Evolutionary conservation across 371 early-diverging fungal species (phyloP).

Genomic region (Mortierella sp.): DNA sequence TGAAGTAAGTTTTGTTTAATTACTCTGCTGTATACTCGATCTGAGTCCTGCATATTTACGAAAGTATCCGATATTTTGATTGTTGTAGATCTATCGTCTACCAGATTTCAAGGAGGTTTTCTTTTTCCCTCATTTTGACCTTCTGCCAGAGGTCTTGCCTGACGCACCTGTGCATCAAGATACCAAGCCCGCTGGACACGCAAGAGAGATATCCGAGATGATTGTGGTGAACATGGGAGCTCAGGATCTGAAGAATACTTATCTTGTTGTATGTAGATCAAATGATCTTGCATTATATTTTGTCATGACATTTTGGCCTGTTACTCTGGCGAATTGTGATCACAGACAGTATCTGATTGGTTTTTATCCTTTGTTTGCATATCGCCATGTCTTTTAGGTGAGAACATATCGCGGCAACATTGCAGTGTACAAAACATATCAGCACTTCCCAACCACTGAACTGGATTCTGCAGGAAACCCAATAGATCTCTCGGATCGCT

Average conservation of each 20-base stretch:
- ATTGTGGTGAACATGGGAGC: constrained; percentile 76
- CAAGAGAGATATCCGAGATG: constrained; percentile 75
- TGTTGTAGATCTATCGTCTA: constrained; percentile 70
- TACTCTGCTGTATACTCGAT: too few relatives aligned
- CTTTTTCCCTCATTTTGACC: constrained; percentile 73
- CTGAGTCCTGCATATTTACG: neutral
- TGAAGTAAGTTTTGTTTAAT: constrained; percentile 57
- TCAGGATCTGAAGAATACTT: constrained; percentile 66
- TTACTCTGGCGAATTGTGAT: too few relatives aligned
- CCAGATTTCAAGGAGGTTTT: constrained; percentile 81
- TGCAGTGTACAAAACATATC: constrained; percentile 78
- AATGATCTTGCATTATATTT: neutral
- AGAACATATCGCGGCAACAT: constrained; percentile 71
- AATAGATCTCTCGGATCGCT: constrained; percentile 60
- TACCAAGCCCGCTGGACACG: constrained; percentile 55
- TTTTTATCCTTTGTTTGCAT: neutral
- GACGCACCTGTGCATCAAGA: constrained; percentile 63
- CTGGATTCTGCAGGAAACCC: constrained; percentile 26
- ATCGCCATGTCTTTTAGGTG: neutral
- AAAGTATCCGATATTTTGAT: neutral
- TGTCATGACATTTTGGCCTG: too few relatives aligned
- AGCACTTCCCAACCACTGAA: constrained; percentile 59
- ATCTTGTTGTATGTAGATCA: constrained; percentile 72
- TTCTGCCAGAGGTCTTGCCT: constrained; percentile 68
- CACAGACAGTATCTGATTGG: too few relatives aligned